Percentiles rank a stretch among this genome's conserved stretches.
phyloP scores from a whole-genome alignment of 345 rosid genomes.

The Salix brachista region DNA sequence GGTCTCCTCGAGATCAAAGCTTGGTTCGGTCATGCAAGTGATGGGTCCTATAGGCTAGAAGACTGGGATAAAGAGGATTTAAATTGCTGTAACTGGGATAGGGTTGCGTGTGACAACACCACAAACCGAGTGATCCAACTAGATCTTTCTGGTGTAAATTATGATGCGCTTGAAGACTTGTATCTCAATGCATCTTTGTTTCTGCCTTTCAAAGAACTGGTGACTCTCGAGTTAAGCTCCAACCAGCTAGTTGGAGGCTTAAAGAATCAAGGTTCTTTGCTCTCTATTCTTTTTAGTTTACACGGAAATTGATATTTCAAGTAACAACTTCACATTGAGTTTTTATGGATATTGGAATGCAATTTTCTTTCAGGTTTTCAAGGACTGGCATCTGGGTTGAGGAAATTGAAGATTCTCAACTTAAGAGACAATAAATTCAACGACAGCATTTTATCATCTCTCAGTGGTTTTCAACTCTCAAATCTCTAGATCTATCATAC shows the following conservation, averaged over 20 bases:
- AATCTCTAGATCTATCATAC: too few relatives aligned
- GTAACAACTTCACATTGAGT: too few relatives aligned
- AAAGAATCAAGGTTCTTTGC: neutral
- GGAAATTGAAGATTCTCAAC: too few relatives aligned
- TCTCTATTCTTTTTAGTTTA: neutral
- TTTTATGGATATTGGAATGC: too few relatives aligned
- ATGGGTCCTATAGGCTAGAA: too few relatives aligned
- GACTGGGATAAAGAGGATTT: neutral
- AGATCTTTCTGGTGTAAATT: fast-evolving
- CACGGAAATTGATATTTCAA: too few relatives aligned
- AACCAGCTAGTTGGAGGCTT: neutral
- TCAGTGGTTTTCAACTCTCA: too few relatives aligned
- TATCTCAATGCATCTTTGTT: neutral
- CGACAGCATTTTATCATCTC: too few relatives aligned
- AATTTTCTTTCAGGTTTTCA: too few relatives aligned
- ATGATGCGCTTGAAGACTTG: neutral
- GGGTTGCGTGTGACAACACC: neutral
- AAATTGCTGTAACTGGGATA: neutral
- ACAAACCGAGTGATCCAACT: neutral
- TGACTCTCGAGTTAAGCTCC: fast-evolving
- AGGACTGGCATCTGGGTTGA: too few relatives aligned
- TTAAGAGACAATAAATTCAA: too few relatives aligned
- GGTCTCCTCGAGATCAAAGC: neutral
- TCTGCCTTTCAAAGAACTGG: neutral
- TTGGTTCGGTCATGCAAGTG: neutral